Evolutionary conservation across 495 filamentous ascomycete genomes (phyloP).

Genomic region (Penicillium samsonianum): DNA sequence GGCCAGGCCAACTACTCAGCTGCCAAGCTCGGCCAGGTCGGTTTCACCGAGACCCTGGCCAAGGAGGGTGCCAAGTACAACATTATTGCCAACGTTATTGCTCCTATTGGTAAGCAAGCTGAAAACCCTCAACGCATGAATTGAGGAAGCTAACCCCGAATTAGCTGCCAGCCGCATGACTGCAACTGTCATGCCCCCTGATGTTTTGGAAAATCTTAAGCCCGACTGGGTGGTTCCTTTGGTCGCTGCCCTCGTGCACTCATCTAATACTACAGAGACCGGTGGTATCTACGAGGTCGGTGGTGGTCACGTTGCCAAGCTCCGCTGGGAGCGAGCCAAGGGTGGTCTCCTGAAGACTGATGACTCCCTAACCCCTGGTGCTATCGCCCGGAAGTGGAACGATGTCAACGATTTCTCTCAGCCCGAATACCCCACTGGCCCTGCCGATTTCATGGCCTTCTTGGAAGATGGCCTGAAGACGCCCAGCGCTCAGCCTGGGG

Average conservation of each 20-base stretch:
- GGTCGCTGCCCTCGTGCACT: slow-evolving; percentile 86
- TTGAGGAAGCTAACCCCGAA: slow-evolving; percentile 10
- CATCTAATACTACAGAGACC: slow-evolving; percentile 80
- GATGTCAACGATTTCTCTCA: slow-evolving; percentile 84
- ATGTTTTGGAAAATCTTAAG: slow-evolving; percentile 83
- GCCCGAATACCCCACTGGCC: slow-evolving; percentile 80
- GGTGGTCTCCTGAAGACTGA: slow-evolving; percentile 91
- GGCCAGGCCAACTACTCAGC: slow-evolving; percentile 98
- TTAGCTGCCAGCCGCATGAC: slow-evolving; percentile 93
- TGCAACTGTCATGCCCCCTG: slow-evolving; percentile 94
- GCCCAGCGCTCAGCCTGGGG: slow-evolving; percentile 68
- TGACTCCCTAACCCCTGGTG: slow-evolving; percentile 81
- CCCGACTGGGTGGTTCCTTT: slow-evolving; percentile 96
- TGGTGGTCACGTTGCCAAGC: slow-evolving; percentile 89
- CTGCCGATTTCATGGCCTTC: slow-evolving; percentile 83
- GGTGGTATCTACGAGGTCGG: slow-evolving; percentile 93
- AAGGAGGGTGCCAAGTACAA: slow-evolving; percentile 99
- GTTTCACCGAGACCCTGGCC: slow-evolving; percentile 96
- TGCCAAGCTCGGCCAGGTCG: slow-evolving; percentile 93
- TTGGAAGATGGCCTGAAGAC: slow-evolving; percentile 85
- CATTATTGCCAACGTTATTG: slow-evolving; percentile 94
- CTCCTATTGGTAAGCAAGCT: slow-evolving; percentile 67
- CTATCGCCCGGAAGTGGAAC: slow-evolving; percentile 86
- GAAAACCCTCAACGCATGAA: not conserved
- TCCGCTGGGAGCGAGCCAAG: slow-evolving; percentile 92